Base-by-base conservation (phyloP, 371 early-diverging fungal species). In the Mucor mucedo region DNA sequence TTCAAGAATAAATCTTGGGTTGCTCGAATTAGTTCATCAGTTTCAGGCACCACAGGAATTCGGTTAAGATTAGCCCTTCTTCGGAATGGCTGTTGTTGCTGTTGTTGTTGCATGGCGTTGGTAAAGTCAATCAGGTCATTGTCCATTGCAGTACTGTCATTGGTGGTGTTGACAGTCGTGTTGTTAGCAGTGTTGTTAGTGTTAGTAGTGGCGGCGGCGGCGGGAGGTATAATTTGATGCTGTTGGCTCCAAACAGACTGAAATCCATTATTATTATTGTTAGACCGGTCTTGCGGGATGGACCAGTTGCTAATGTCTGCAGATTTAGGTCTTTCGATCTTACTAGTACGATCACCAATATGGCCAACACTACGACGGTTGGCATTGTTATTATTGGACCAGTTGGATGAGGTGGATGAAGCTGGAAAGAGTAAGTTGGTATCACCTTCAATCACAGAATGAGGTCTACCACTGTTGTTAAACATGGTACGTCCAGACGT, bases 251-350 rank as follows among this genome's bases (percentile, higher is more conserved):
- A 80, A 69, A 35, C 80, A 70, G 66, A 79, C 73, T 33, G 76
- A 77, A 54, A 78, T 66, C 50, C 79, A 78, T 69, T 47, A 61
- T 68, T 70, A 50, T 44, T 47, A n/a, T 14, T 44, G 44, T 44
- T 44, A 5, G 27, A 47, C 8, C n/a, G 47, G 47, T 47, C 21
- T 73, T 3, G 75, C 75, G 42, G 68, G 68, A 73, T 42, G 16
- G 85, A 82, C 89, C 91, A 89, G 49, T 87, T 80, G 14, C 84
- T 84, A 14, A 87, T 87, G 38, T 84, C 78, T 1, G 88, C 88
- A 1, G 89, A 87, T 49, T 82, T 85, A 14, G 89, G 89, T 30
- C 88, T 61, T 38, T 64, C 70, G 48, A 53, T 9, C 28, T 61
- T 64, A 10, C 39, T 62, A 35, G 45, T 54, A 32, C 65, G 62